phyloP scores from a whole-genome alignment of 805 yeast genomes.

The Pichia occidentalis region DNA sequence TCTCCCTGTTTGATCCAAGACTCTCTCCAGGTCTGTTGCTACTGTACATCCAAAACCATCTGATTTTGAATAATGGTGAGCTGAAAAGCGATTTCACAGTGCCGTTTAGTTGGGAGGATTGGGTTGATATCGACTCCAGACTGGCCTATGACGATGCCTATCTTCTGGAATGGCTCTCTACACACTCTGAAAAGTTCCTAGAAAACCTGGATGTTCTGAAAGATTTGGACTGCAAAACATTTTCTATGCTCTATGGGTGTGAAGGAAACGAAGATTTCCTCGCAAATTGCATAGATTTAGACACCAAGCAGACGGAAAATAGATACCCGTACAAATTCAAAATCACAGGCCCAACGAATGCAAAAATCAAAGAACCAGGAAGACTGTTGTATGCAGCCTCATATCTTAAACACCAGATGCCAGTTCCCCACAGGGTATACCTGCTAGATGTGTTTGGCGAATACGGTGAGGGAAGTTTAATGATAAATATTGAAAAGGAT shows the following conservation, averaged over 20 bases:
- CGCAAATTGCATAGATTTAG: slow-evolving; percentile 6
- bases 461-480: slow-evolving; percentile 10
- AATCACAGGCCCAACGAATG: slow-evolving; percentile 21
- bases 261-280: slow-evolving; percentile 16
- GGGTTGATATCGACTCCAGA: slow-evolving; percentile 24
- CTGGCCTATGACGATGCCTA: slow-evolving; percentile 19
- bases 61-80: slow-evolving; percentile 1
- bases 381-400: slow-evolving; percentile 31
- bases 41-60: slow-evolving; percentile 11
- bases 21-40: slow-evolving; percentile 14
- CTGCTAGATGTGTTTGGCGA: slow-evolving; percentile 14
- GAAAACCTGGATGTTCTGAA: slow-evolving; percentile 8
- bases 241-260: slow-evolving; percentile 19
- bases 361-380: slow-evolving; percentile 26
- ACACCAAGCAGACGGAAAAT: slow-evolving; percentile 7
- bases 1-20: slow-evolving; percentile 17
- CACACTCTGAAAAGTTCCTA: slow-evolving; percentile 11
- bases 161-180: slow-evolving; percentile 13
- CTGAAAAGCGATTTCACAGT: slow-evolving; percentile 15
- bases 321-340: slow-evolving; percentile 20
- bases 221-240: slow-evolving; percentile 7
- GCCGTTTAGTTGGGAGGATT: slow-evolving; percentile 28
- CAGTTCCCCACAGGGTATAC: slow-evolving; percentile 28
- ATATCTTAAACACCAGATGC: slow-evolving; percentile 28
- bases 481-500: slow-evolving; percentile 23